phyloP scores from a whole-genome alignment of 305 asterid species.

The Rubia tinctorum region DNA sequence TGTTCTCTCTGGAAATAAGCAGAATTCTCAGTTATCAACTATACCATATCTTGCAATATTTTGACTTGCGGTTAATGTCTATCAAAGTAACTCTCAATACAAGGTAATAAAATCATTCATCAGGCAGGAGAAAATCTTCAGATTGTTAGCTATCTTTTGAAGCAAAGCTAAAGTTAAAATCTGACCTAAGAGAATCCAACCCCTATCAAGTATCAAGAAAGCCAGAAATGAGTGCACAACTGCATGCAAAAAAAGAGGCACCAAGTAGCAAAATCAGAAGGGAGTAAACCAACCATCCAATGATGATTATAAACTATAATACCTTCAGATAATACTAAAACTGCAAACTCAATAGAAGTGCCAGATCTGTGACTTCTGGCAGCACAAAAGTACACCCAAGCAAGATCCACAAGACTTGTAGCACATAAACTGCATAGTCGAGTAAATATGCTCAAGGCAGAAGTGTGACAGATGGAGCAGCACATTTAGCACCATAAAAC shows the following conservation, averaged over 20 bases:
- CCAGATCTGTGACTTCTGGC: slow-evolving; percentile 93
- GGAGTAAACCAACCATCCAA: background rate
- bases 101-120: too few relatives aligned
- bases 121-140: too few relatives aligned
- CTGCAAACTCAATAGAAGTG: slow-evolving; percentile 60
- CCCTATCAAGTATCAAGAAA: too few relatives aligned
- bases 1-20: too few relatives aligned
- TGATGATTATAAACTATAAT: background rate
- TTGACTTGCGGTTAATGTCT: too few relatives aligned
- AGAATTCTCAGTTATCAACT: too few relatives aligned
- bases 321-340: background rate
- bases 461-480: slow-evolving; percentile 93
- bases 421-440: slow-evolving; percentile 4
- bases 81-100: too few relatives aligned
- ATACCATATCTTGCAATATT: too few relatives aligned
- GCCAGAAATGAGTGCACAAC: too few relatives aligned
- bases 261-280: slow-evolving; percentile 7
- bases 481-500: slow-evolving; percentile 79
- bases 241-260: background rate
- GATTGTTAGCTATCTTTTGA: too few relatives aligned
- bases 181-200: too few relatives aligned
- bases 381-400: slow-evolving; percentile 25
- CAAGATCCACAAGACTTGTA: slow-evolving; percentile 20
- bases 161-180: too few relatives aligned
- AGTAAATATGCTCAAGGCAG: slow-evolving; percentile 36